Evolutionary conservation across 192 early-diverging fungal genomes (phyloP).

Genomic region (Cetraspora pellucida): DNA sequence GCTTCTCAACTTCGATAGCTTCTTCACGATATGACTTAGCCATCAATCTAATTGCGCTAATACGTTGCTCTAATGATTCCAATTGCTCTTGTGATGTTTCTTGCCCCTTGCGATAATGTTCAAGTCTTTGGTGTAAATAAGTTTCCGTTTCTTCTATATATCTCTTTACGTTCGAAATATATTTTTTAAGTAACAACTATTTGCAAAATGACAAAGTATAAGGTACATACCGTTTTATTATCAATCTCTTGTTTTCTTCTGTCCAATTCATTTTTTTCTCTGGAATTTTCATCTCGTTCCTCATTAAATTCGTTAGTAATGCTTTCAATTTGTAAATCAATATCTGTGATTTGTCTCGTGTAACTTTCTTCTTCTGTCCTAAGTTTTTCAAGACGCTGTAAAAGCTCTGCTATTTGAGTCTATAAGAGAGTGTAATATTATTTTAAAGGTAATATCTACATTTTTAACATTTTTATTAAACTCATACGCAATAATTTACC

Average conservation of each 20-base stretch:
- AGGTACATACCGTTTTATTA: constrained; percentile 10
- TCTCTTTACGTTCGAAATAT: neutral
- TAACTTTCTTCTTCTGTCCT: constrained; percentile 4
- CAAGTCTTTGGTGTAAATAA: constrained; percentile 19
- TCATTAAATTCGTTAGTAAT: constrained; percentile 1
- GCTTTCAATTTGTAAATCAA: constrained; percentile 22
- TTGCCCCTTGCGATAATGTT: neutral
- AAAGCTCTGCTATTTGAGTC: constrained; percentile 7
- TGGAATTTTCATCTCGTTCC: constrained; percentile 2
- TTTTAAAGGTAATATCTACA: neutral
- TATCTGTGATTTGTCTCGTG: neutral
- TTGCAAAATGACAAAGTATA: too few relatives aligned
- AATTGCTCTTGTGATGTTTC: neutral
- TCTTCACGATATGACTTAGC: constrained; percentile 8
- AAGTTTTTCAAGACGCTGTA: constrained; percentile 14
- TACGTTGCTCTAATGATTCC: constrained; percentile 16
- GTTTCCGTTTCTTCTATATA: constrained; percentile 9
- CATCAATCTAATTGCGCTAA: neutral
- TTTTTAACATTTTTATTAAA: neutral
- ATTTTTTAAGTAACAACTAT: neutral
- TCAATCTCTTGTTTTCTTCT: constrained; percentile 6
- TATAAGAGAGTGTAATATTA: neutral
- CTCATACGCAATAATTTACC: neutral
- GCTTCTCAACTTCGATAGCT: constrained; percentile 15
- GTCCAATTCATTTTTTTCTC: constrained; percentile 23